Evolutionary conservation across 495 filamentous ascomycete genomes (phyloP).

Genomic region (Neurospora sp.): DNA sequence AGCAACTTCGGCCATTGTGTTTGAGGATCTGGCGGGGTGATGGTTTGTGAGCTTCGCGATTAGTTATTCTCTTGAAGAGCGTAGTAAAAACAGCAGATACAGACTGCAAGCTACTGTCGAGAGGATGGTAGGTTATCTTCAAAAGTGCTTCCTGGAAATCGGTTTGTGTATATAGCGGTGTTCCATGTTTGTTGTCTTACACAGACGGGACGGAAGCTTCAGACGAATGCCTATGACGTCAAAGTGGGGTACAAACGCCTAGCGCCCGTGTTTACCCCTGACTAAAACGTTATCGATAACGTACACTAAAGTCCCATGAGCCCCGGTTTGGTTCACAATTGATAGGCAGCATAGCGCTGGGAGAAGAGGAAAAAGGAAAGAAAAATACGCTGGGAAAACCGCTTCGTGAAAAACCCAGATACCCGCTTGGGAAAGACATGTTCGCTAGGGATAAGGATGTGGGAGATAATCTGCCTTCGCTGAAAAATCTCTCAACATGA

Average conservation of each 20-base stretch:
- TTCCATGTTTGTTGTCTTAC: neutral
- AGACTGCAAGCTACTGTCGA: neutral
- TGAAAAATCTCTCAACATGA: neutral
- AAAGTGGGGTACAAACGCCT: neutral
- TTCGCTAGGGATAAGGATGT: neutral
- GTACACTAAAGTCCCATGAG: neutral
- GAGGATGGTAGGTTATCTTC: neutral
- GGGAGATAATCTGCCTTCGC: neutral
- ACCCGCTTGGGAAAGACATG: neutral
- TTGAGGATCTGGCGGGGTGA: neutral
- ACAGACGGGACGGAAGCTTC: neutral
- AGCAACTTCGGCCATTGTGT: conserved; percentile 27
- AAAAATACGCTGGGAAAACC: neutral
- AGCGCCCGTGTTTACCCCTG: neutral
- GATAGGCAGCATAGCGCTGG: neutral
- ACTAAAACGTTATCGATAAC: neutral
- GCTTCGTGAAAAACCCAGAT: neutral
- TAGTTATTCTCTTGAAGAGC: neutral
- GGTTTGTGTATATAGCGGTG: neutral
- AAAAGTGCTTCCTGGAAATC: neutral
- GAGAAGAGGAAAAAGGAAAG: neutral
- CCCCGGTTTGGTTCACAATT: neutral
- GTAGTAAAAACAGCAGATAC: neutral
- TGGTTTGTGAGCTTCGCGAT: neutral
- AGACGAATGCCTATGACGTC: neutral